These are phyloP conservation scores for Exserohilum rostratum DNA, from an alignment of 2,329 filamentous ascomycete genomes.

Conservation along the genomic window DNA sequence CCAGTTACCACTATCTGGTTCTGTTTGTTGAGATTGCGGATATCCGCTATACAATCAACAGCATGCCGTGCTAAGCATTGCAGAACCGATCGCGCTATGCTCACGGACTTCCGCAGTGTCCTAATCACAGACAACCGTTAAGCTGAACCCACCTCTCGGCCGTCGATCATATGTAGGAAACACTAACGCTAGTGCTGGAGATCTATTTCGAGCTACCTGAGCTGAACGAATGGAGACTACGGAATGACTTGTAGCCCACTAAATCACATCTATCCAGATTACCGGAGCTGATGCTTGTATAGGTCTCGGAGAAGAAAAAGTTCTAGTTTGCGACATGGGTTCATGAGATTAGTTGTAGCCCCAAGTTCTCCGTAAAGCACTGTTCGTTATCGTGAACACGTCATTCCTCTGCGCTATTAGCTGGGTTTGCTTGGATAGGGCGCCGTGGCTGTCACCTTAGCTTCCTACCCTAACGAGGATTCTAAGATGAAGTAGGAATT, in stretches of 20 bases:
- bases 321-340: not conserved
- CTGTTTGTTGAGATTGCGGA: not conserved
- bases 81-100: not conserved
- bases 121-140: not conserved
- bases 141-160: not conserved
- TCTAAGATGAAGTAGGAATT: not conserved
- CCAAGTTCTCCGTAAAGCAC: not conserved
- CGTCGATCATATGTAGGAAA: not conserved
- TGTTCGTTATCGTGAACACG: not conserved
- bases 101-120: not conserved
- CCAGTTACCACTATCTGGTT: not conserved
- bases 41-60: constrained; percentile 1
- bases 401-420: not conserved
- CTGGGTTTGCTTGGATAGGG: not conserved
- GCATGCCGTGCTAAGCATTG: not conserved
- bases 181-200: not conserved
- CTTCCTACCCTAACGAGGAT: not conserved
- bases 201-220: not conserved
- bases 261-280: not conserved
- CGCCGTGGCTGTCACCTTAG: not conserved
- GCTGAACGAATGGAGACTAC: not conserved
- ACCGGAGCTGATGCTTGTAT: not conserved
- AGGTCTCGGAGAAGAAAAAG: not conserved
- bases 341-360: not conserved
- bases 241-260: not conserved